Percentiles rank a stretch among this genome's conserved stretches.
Evolutionary conservation across 192 early-diverging fungal genomes (phyloP).

Genomic region (Coemansia sp.): DNA sequence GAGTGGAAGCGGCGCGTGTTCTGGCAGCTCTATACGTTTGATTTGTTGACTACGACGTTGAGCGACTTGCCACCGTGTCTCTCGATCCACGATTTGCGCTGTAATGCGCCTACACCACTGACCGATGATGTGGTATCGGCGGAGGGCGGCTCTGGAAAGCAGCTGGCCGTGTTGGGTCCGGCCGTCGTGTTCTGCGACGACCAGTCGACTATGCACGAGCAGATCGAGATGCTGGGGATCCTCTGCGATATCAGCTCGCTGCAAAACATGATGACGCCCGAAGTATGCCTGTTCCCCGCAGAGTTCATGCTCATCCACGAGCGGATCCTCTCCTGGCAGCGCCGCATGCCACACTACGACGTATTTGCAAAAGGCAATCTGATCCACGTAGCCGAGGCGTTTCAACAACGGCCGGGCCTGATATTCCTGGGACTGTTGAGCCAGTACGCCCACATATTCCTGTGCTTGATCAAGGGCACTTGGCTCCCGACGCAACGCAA

Average conservation of each 20-base stretch:
- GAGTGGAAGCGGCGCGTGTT: slow-evolving; percentile 58
- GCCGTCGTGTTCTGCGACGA: slow-evolving; percentile 43
- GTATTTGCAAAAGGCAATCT: slow-evolving; percentile 25
- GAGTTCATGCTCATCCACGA: slow-evolving; percentile 19
- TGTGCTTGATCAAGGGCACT: slow-evolving; percentile 49
- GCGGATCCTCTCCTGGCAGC: slow-evolving; percentile 28
- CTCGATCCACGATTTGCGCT: slow-evolving; percentile 32
- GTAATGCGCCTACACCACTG: slow-evolving; percentile 29
- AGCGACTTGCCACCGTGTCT: slow-evolving; percentile 45
- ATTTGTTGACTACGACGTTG: slow-evolving; percentile 37
- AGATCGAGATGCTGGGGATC: slow-evolving; percentile 42
- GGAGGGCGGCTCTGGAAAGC: not conserved
- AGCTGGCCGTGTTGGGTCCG: slow-evolving; percentile 26
- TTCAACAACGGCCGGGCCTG: slow-evolving; percentile 12
- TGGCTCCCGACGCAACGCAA: slow-evolving; percentile 33
- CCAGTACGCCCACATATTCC: slow-evolving; percentile 41
- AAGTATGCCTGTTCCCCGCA: slow-evolving; percentile 30
- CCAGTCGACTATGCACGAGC: slow-evolving; percentile 25
- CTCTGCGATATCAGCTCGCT: slow-evolving; percentile 38
- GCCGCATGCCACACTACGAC: slow-evolving; percentile 26
- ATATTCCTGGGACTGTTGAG: slow-evolving; percentile 34
- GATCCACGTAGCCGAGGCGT: slow-evolving; percentile 11
- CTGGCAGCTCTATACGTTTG: slow-evolving; percentile 53
- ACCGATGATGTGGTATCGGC: not conserved
- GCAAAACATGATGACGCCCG: slow-evolving; percentile 35